Percentiles rank a stretch among this genome's conserved stretches.
These are phyloP conservation scores for Cercospora sesami DNA, from an alignment of 2,329 filamentous ascomycete genomes.

Conservation along the genomic window DNA sequence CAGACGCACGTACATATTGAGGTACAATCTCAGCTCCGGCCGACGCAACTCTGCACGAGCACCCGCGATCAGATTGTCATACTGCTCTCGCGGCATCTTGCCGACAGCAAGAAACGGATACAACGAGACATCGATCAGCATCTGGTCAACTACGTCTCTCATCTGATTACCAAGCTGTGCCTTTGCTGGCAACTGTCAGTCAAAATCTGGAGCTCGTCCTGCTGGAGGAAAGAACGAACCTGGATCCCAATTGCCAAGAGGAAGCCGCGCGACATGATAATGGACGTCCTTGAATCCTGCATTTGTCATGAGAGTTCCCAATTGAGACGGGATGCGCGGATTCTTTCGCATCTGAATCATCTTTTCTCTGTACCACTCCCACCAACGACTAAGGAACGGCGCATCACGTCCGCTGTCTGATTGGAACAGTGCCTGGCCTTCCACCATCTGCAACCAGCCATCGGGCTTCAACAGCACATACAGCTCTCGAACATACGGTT, in stretches of 20 bases:
- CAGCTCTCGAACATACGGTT: slow-evolving; percentile 73
- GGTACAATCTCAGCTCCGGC: slow-evolving; percentile 23
- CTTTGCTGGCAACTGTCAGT: slow-evolving; percentile 4
- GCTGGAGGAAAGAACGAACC: neutral
- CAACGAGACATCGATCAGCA: slow-evolving; percentile 24
- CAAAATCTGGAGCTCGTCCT: neutral
- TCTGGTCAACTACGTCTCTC: slow-evolving; percentile 17
- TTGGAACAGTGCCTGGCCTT: slow-evolving; percentile 81
- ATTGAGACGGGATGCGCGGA: slow-evolving; percentile 24
- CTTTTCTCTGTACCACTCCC: slow-evolving; percentile 25
- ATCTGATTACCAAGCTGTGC: slow-evolving; percentile 10
- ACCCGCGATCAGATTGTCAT: slow-evolving; percentile 23
- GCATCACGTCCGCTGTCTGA: slow-evolving; percentile 59
- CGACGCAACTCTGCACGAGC: slow-evolving; percentile 23
- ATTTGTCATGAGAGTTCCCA: slow-evolving; percentile 24
- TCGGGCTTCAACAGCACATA: slow-evolving; percentile 68
- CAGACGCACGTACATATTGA: slow-evolving; percentile 23
- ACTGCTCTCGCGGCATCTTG: slow-evolving; percentile 19
- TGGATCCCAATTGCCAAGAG: slow-evolving; percentile 15
- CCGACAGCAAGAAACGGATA: slow-evolving; percentile 23
- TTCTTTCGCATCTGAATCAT: slow-evolving; percentile 29
- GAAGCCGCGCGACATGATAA: slow-evolving; percentile 7
- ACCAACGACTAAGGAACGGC: slow-evolving; percentile 31
- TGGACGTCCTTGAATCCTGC: slow-evolving; percentile 26
- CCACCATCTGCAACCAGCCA: slow-evolving; percentile 87